Conservation (phyloP, 2,329 filamentous ascomycete species). For the Colletotrichum gigasporum region DNA sequence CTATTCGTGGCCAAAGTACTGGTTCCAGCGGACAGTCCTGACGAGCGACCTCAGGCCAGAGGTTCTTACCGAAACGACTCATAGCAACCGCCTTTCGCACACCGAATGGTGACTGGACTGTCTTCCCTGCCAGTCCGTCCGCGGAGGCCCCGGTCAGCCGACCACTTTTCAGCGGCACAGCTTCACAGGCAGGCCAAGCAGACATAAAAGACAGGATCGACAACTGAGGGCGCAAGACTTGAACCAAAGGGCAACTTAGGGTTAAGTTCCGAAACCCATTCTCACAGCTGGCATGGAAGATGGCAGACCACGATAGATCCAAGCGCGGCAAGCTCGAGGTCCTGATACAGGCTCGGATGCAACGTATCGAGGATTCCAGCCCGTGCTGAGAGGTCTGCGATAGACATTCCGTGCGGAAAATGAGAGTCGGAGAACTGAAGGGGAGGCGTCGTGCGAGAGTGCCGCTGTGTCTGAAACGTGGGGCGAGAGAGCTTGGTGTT, state of each 20-base stretch:
- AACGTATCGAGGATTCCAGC: slow-evolving; percentile 58
- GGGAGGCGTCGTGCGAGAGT: slow-evolving; percentile 77
- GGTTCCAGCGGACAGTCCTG: slow-evolving; percentile 73
- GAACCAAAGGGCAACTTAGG: slow-evolving; percentile 83
- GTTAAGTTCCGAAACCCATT: slow-evolving; percentile 92
- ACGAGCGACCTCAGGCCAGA: slow-evolving; percentile 79
- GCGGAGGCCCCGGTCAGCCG: slow-evolving; percentile 40
- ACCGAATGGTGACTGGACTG: slow-evolving; percentile 66
- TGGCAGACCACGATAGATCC: slow-evolving; percentile 50
- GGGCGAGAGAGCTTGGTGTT: slow-evolving; percentile 57
- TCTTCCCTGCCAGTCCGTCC: slow-evolving; percentile 60
- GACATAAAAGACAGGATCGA: slow-evolving; percentile 73
- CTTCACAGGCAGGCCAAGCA: slow-evolving; percentile 39
- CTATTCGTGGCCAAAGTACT: slow-evolving; percentile 60
- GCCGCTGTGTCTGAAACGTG: slow-evolving; percentile 32
- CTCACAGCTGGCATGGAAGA: slow-evolving; percentile 58
- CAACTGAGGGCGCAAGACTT: slow-evolving; percentile 79
- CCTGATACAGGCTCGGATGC: slow-evolving; percentile 70
- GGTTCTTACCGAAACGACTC: slow-evolving; percentile 81
- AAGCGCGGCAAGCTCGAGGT: slow-evolving; percentile 58
- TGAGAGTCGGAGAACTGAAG: slow-evolving; percentile 79
- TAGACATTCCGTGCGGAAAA: slow-evolving; percentile 76
- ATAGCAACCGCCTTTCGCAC: slow-evolving; percentile 73
- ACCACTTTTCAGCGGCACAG: slow-evolving; percentile 62
- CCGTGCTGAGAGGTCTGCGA: slow-evolving; percentile 51